Evolutionary conservation across 2,329 filamentous ascomycete species (phyloP), one percentile per base, ranked within the genome.

Genomic region (Lecanicillium sp.): DNA sequence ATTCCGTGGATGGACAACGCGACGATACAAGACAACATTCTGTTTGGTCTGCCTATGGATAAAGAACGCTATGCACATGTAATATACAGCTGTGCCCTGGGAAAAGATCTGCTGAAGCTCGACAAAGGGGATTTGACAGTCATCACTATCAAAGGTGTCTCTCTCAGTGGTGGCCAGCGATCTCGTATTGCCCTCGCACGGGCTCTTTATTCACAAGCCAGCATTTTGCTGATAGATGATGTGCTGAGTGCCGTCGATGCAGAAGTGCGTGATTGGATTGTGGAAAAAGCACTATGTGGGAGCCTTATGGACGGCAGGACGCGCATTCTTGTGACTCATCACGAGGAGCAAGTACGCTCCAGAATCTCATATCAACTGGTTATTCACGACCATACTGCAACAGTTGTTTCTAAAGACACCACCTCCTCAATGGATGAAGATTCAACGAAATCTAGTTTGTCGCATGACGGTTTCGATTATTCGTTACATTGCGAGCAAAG

Each of bases 1-100:
- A 83, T 81, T 13, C 83, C 83, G 0, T 88, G 83, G 83, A 84
- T 88, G 36, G 82, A 87, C 50, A 87, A 87, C 47, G 79, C 78
- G 1, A 81, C 74, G 2, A 79, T 89, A 41, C 77, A 71, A 43
- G 75, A 84, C 14, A 88, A 88, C 47, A 79, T 88, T 30, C 56
- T 84, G 0, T 87, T 87, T 45, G 81, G 81, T 0, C 61, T 86
- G 2, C 81, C 81, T 0, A 71, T 69, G 13, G 22, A 34, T 11
- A 14, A 14, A n/a, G 31, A 39, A 5, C 22, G 37, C 15, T 34
- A 39, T 18, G 9, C 22, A 4, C 13, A 3, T 13, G 37, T 22
- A 1, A 17, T 39, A 12, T 33, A 39, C 33, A 79, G 77, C 2
- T 87, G 82, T 43, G 81, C 81, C 0, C 56, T 89, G n/a, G 66